These are phyloP conservation scores for Rhynchospora pubera DNA, from an alignment of 176 grass and related monocot genomes.

Conservation along the genomic window DNA sequence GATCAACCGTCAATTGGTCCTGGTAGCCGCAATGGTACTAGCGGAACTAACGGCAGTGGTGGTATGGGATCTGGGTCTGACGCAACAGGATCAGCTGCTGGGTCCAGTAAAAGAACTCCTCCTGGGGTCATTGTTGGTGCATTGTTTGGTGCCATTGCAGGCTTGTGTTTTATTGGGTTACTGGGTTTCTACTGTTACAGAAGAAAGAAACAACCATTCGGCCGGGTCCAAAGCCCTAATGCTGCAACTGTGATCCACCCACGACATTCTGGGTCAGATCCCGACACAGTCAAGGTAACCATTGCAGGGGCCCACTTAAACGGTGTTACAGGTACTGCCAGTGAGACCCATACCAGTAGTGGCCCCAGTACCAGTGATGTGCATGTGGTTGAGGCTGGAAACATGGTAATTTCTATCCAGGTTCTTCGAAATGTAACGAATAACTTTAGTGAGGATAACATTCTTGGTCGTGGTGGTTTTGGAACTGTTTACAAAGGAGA, in stretches of 20 bases:
- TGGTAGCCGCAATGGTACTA: conserved; percentile 2
- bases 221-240: conserved; percentile 81
- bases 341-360: conserved; percentile 44
- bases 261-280: conserved; percentile 63
- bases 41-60: background rate
- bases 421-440: conserved; percentile 93
- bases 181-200: conserved; percentile 72
- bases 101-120: conserved; percentile 23
- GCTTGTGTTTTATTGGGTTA: conserved; percentile 42
- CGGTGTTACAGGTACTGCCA: conserved; percentile 28
- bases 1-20: conserved; percentile 25
- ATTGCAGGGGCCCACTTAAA: conserved; percentile 40
- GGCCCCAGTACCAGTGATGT: conserved; percentile 40
- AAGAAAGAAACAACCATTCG: conserved; percentile 53
- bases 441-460: conserved; percentile 85
- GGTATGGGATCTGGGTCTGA: background rate
- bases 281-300: conserved; percentile 76
- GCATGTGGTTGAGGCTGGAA: conserved; percentile 79
- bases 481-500: conserved; percentile 93
- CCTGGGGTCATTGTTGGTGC: conserved; percentile 53
- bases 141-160: conserved; percentile 36
- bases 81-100: background rate
- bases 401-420: conserved; percentile 97
- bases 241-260: conserved; percentile 65
- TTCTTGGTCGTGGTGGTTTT: conserved; percentile 80